phyloP scores from a whole-genome alignment of 2,329 filamentous ascomycete genomes.

The Fusarium sp. region DNA sequence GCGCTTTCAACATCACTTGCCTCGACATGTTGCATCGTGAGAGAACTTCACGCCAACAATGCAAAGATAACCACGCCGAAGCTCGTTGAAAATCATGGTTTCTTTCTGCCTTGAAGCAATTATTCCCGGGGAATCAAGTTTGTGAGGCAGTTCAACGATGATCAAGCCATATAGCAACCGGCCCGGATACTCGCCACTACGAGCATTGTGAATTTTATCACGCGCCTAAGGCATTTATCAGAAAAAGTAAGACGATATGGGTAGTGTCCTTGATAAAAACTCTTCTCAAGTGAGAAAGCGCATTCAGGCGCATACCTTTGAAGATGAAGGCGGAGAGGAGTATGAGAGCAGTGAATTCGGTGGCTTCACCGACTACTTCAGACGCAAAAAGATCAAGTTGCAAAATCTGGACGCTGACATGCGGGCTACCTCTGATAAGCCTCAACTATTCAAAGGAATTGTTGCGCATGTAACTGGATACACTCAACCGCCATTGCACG shows the following conservation, averaged over 20 bases:
- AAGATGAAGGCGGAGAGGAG: conserved; percentile 86
- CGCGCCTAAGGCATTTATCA: neutral
- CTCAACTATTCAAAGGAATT: conserved; percentile 88
- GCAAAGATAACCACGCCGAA: neutral
- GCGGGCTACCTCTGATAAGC: conserved; percentile 73
- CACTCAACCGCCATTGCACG: conserved; percentile 89
- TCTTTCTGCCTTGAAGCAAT: neutral
- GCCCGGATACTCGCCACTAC: conserved; percentile 11
- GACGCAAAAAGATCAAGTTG: conserved; percentile 95
- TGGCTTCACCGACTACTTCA: conserved; percentile 90
- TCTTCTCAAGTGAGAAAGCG: conserved; percentile 69
- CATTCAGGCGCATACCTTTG: conserved; percentile 74
- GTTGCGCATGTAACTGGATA: conserved; percentile 95
- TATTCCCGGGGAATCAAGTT: neutral
- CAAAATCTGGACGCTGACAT: conserved; percentile 92
- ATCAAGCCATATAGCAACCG: neutral
- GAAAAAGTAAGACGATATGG: conserved; percentile 56
- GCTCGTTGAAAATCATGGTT: neutral
- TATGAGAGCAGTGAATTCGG: conserved; percentile 88
- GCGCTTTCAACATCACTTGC: conserved; percentile 40
- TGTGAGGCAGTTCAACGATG: conserved; percentile 11
- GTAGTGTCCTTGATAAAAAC: conserved; percentile 68
- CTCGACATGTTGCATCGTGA: neutral
- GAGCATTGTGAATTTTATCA: conserved; percentile 9
- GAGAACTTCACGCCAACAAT: conserved; percentile 5